Evolutionary conservation across 1,139 yeast genomes (phyloP).

Genomic region (Debaryomycetaceae sp.): DNA sequence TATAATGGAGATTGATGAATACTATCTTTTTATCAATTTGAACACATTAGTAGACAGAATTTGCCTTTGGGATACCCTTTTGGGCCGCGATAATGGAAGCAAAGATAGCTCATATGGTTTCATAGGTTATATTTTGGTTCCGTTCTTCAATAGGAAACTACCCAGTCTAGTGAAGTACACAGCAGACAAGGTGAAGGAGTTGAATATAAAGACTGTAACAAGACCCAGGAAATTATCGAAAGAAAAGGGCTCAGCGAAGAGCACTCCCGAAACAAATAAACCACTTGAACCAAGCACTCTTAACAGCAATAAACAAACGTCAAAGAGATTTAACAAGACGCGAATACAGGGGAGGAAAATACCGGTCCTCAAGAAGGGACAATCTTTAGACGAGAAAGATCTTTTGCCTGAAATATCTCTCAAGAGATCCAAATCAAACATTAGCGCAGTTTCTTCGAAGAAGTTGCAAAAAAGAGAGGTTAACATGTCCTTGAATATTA

Average conservation of each 20-base stretch:
- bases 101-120: conserved; percentile 45
- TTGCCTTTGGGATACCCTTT: conserved; percentile 52
- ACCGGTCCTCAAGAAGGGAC: background rate
- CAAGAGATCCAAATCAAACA: conserved; percentile 41
- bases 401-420: conserved; percentile 31
- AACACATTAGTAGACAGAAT: conserved; percentile 51
- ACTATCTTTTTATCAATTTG: conserved; percentile 21
- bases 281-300: background rate
- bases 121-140: conserved; percentile 51
- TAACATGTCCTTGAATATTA: conserved; percentile 31
- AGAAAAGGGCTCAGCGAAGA: conserved; percentile 7
- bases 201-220: conserved; percentile 30
- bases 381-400: conserved; percentile 15
- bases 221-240: conserved; percentile 1
- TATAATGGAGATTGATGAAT: conserved; percentile 10
- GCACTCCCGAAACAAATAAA: background rate
- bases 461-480: conserved; percentile 45
- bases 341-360: background rate
- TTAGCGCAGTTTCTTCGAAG: conserved; percentile 28
- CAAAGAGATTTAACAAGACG: background rate
- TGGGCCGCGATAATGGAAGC: conserved; percentile 27
- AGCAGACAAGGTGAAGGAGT: conserved; percentile 49
- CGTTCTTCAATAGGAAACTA: conserved; percentile 48
- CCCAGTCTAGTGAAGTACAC: conserved; percentile 47
- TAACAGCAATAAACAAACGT: background rate